These are phyloP conservation scores for Colletotrichum tanaceti DNA, from an alignment of 2,329 filamentous ascomycete genomes.

Conservation along the genomic window DNA sequence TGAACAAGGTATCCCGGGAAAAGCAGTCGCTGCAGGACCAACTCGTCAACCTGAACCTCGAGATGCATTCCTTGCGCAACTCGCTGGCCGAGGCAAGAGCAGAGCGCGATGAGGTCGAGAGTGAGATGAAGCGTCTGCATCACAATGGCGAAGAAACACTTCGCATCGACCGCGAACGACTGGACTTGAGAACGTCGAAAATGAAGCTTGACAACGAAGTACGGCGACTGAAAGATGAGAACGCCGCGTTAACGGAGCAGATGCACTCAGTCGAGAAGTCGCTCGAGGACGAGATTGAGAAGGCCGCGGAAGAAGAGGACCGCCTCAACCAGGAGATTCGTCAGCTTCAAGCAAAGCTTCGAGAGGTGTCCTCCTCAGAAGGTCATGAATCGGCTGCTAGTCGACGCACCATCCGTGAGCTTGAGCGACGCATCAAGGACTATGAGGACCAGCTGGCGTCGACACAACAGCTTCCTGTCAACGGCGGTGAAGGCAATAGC, in stretches of 20 bases:
- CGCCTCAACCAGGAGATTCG: slow-evolving; percentile 67
- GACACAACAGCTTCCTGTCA: slow-evolving; percentile 48
- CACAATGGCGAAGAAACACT: slow-evolving; percentile 69
- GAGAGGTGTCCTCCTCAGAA: slow-evolving; percentile 60
- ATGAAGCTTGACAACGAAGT: slow-evolving; percentile 76
- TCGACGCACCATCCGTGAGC: slow-evolving; percentile 71
- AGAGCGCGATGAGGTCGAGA: slow-evolving; percentile 75
- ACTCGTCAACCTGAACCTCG: slow-evolving; percentile 67
- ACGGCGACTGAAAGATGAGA: slow-evolving; percentile 73
- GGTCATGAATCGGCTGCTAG: slow-evolving; percentile 67
- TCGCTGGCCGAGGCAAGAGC: slow-evolving; percentile 69
- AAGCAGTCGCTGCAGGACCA: slow-evolving; percentile 73
- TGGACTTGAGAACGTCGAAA: slow-evolving; percentile 75
- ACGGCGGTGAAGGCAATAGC: slow-evolving; percentile 56
- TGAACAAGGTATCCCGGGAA: slow-evolving; percentile 68
- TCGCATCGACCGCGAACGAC: slow-evolving; percentile 74
- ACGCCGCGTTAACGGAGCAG: slow-evolving; percentile 65
- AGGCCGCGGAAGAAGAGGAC: slow-evolving; percentile 74
- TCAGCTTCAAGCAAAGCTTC: slow-evolving; percentile 60
- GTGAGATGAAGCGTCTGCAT: slow-evolving; percentile 66
- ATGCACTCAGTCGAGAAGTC: slow-evolving; percentile 70
- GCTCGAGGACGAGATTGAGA: slow-evolving; percentile 73
- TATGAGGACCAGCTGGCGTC: slow-evolving; percentile 60
- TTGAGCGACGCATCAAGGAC: slow-evolving; percentile 71
- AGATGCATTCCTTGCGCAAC: slow-evolving; percentile 69